Base-by-base conservation (phyloP, 2,329 filamentous ascomycete genomes). In the Colletotrichum acutatum region DNA sequence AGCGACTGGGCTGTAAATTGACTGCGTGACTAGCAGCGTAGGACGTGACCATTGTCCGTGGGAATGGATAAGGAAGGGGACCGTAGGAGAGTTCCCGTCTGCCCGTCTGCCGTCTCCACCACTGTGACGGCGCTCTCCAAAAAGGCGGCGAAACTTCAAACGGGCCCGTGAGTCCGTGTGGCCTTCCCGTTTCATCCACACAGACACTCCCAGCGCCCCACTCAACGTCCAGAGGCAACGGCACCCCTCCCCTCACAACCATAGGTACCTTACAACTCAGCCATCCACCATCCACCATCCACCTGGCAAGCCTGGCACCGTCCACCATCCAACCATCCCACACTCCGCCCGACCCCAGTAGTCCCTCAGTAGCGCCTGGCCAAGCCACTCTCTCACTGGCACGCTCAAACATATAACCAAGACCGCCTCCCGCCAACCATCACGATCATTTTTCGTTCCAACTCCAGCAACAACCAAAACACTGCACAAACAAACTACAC, bases 141-240 rank as follows among this genome's bases (percentile, higher is more conserved):
- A 42, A 19, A 1, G 71, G 66, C 66, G 60, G 60, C 60, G 71
- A 72, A 72, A 72, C 71, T 70, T 60, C 71, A 71, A 74, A 74
- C 71, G 67, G 68, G 68, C 53, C 71, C 30, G 68, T 62, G 56
- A 74, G 71, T 72, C 62, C 52, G 71, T 74, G 68, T 72, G 71
- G 63, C 58, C 68, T 74, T 74, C n/a, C 68, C 71, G 71, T 72
- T 74, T 68, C 71, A 74, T 74, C 68, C 68, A 74, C 68, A 74
- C 71, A 74, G 61, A 72, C 68, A 69, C 65, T 46, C 16, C 52
- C 66, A 30, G 37, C 49, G 24, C 24, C 54, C 42, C 42, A 34
- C 42, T 28, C 26, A 22, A 28, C n/a, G 19, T 19, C 12, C 63
- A 34, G 32, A 19, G 34, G 32, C 32, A 34, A 19, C 16, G 12